phyloP scores from a whole-genome alignment of 176 grass and related monocot species.

The Pontederia paniculata region DNA sequence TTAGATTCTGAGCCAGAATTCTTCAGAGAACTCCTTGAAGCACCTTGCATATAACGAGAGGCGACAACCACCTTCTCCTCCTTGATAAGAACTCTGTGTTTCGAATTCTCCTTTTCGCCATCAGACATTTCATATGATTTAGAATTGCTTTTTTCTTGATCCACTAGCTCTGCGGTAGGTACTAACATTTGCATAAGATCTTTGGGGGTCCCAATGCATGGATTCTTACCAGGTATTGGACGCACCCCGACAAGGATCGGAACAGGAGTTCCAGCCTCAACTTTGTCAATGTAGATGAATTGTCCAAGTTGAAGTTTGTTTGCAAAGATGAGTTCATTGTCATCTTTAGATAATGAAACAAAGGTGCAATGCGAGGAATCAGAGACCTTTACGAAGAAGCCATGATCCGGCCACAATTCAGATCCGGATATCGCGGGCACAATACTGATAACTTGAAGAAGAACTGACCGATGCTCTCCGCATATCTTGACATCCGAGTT shows the following conservation, averaged over 20 bases:
- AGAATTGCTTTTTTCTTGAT: constrained; percentile 25
- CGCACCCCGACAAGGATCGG: constrained; percentile 80
- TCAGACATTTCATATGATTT: constrained; percentile 57
- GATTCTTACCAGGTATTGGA: constrained; percentile 87
- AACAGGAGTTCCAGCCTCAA: constrained; percentile 76
- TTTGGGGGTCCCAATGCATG: constrained; percentile 84
- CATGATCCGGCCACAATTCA: constrained; percentile 87
- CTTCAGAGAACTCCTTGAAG: constrained; percentile 61
- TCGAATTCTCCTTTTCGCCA: constrained; percentile 71
- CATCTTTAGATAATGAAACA: constrained; percentile 97
- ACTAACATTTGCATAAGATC: constrained; percentile 96
- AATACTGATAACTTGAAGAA: constrained; percentile 98
- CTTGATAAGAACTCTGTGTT: constrained; percentile 68
- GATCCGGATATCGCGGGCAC: constrained; percentile 88
- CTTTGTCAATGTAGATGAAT: constrained; percentile 95
- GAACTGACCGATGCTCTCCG: constrained; percentile 85
- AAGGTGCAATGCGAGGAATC: constrained; percentile 90
- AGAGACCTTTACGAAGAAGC: constrained; percentile 99
- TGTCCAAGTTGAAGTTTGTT: constrained; percentile 96
- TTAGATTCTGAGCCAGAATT: constrained; percentile 38
- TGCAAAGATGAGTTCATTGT: constrained; percentile 84
- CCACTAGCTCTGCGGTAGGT: constrained; percentile 41
- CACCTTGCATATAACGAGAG: constrained; percentile 88
- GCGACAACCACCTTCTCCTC: constrained; percentile 64
- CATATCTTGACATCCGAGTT: constrained; percentile 88